A percentile compares a stretch with the other conserved stretches of the same genome.
Evolutionary conservation across 2,329 filamentous ascomycete species (phyloP).

Genomic region (Trichoderma polysporum): DNA sequence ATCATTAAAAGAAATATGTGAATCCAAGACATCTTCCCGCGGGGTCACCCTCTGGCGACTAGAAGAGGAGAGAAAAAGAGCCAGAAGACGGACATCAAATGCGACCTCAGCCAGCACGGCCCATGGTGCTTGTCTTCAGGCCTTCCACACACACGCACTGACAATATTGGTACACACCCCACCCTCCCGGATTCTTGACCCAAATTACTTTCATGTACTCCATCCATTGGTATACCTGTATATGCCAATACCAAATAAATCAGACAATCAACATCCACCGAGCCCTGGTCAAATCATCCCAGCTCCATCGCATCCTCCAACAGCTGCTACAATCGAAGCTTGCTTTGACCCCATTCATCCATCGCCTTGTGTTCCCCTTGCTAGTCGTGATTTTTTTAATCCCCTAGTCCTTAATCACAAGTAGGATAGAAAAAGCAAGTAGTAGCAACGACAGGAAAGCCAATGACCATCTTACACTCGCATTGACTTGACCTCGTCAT

Average conservation of each 20-base stretch:
- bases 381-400: neutral
- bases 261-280: constrained; percentile 9
- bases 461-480: neutral
- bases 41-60: neutral
- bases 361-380: constrained; percentile 15
- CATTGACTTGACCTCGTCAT: neutral
- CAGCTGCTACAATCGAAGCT: constrained; percentile 5
- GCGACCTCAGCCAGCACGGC: neutral
- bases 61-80: neutral
- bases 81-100: neutral
- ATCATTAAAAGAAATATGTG: neutral
- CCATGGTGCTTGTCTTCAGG: neutral
- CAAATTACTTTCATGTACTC: neutral
- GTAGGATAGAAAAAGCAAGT: neutral
- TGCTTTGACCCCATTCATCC: constrained; percentile 14
- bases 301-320: constrained; percentile 4
- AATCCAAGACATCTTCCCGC: neutral
- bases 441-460: neutral
- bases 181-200: neutral
- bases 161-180: constrained; percentile 12
- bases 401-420: neutral
- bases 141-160: constrained; percentile 5
- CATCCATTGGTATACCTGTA: neutral
- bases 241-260: constrained; percentile 1
- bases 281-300: constrained; percentile 15